These are phyloP conservation scores for Marchantia polymorpha DNA, from an alignment of 225 moss, liverwort and hornwort genomes.

Conservation along the genomic window DNA sequence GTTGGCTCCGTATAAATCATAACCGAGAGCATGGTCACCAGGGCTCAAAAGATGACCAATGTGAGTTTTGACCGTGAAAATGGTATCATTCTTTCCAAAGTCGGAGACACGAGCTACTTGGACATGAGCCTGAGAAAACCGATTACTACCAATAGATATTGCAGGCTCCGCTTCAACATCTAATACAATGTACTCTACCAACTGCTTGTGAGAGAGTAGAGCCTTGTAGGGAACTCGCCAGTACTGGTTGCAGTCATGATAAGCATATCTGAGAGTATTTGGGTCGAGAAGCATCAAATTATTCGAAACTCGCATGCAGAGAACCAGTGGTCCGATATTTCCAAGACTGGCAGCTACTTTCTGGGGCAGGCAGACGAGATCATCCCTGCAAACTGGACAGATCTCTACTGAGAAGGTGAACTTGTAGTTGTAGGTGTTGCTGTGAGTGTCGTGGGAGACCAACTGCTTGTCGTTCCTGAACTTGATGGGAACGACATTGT, in stretches of 20 bases:
- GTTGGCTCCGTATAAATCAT: slow-evolving; percentile 80
- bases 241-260: slow-evolving; percentile 78
- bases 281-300: slow-evolving; percentile 79
- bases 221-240: slow-evolving; percentile 85
- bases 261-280: slow-evolving; percentile 68
- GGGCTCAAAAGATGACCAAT: slow-evolving; percentile 83
- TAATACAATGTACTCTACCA: slow-evolving; percentile 81
- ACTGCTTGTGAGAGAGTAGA: slow-evolving; percentile 70
- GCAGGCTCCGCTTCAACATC: slow-evolving; percentile 76
- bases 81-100: slow-evolving; percentile 90
- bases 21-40: slow-evolving; percentile 89
- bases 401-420: slow-evolving; percentile 99
- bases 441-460: slow-evolving; percentile 92
- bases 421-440: slow-evolving; percentile 86
- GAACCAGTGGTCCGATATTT: slow-evolving; percentile 82
- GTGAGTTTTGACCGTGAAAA: slow-evolving; percentile 74
- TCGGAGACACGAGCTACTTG: slow-evolving; percentile 88
- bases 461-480: slow-evolving; percentile 95
- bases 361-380: slow-evolving; percentile 82
- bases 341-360: slow-evolving; percentile 78
- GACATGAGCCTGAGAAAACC: slow-evolving; percentile 63
- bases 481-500: slow-evolving; percentile 77
- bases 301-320: slow-evolving; percentile 83
- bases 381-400: slow-evolving; percentile 88
- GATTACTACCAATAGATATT: slow-evolving; percentile 54